Evolutionary conservation across 1,139 yeast species (phyloP).

Genomic region (Blastobotrys serpentis): DNA sequence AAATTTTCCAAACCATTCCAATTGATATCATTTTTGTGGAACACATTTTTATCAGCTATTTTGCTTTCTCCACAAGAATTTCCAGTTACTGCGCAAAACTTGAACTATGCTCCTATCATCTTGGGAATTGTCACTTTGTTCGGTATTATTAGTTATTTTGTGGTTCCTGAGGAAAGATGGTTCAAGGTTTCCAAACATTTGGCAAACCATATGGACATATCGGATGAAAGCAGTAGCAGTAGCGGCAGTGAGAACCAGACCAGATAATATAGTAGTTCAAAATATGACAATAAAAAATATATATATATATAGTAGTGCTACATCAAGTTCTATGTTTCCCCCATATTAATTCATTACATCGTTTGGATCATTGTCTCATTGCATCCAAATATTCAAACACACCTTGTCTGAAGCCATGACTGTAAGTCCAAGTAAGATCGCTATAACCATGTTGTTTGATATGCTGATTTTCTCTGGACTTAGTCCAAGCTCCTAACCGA

Average conservation of each 20-base stretch:
- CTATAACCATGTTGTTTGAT: constrained; percentile 53
- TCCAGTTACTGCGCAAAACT: constrained; percentile 61
- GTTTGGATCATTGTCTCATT: constrained; percentile 9
- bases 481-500: constrained; percentile 65
- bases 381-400: constrained; percentile 34
- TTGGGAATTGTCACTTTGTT: constrained; percentile 55
- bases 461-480: constrained; percentile 58
- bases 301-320: not conserved
- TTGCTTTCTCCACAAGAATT: constrained; percentile 65
- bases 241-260: not conserved
- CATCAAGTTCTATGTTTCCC: not conserved
- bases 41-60: constrained; percentile 58
- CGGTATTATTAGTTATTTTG: constrained; percentile 55
- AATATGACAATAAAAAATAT: not conserved
- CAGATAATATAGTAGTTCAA: too few relatives aligned
- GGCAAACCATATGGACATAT: not conserved
- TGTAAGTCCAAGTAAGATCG: constrained; percentile 77
- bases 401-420: constrained; percentile 75
- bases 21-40: constrained; percentile 54
- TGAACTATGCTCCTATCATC: constrained; percentile 74
- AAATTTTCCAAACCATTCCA: constrained; percentile 27
- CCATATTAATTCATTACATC: too few relatives aligned
- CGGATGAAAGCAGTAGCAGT: not conserved
- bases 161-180: constrained; percentile 31
- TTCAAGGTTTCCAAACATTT: constrained; percentile 18